phyloP scores from a whole-genome alignment of 805 yeast species.

The Jamesozyma jinghongensis region DNA sequence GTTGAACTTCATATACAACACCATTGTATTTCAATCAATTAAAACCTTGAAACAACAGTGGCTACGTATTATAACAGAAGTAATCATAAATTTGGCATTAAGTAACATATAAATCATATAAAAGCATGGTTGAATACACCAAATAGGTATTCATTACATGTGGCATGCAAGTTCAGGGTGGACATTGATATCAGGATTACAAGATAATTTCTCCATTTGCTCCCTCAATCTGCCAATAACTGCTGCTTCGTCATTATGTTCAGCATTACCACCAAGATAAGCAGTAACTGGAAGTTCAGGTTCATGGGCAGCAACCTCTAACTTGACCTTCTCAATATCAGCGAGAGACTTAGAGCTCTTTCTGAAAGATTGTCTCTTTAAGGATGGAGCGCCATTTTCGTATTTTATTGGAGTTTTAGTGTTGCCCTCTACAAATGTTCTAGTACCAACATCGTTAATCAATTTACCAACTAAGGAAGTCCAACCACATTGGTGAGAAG shows the following conservation, averaged over 20 bases:
- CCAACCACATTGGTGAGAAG: conserved; percentile 96
- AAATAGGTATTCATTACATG: neutral
- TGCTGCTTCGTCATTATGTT: conserved; percentile 7
- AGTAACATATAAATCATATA: no score
- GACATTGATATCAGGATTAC: neutral
- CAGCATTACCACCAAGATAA: conserved; percentile 5
- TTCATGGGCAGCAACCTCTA: conserved; percentile 60
- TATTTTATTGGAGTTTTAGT: no score
- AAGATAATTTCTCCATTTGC: conserved; percentile 8
- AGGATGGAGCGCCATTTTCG: neutral
- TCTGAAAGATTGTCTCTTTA: conserved; percentile 40
- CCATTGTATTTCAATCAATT: no score
- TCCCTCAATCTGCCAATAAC: conserved; percentile 11
- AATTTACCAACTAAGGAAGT: conserved; percentile 86
- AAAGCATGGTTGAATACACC: neutral
- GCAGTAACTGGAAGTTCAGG: conserved; percentile 8
- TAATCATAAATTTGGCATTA: no score
- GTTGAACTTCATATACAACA: neutral
- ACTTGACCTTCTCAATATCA: conserved; percentile 52
- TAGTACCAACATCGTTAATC: conserved; percentile 72
- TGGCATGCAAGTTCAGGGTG: neutral
- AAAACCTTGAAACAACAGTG: no score
- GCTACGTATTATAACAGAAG: no score
- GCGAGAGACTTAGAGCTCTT: conserved; percentile 60
- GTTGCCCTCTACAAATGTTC: neutral